Evolutionary conservation across 768 basidiomycete species (phyloP), one percentile per base, ranked within the genome.

Genomic region (Naganishia vishniacii): DNA sequence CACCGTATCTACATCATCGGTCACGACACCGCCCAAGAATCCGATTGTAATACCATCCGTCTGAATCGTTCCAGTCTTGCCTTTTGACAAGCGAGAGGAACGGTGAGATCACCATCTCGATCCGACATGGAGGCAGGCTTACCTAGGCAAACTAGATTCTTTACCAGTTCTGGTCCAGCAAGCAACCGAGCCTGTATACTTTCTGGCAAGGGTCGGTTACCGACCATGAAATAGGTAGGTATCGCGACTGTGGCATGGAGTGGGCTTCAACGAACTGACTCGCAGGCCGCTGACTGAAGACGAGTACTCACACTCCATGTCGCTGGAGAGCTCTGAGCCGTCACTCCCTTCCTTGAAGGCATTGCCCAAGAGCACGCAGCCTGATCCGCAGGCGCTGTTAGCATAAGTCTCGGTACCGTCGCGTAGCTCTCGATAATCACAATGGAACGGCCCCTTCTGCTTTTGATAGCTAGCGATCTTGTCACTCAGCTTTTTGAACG

Each of bases 221-320:
- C 93, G 74, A 91, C 86, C 84, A 91, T 92, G 64, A 95, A 85
- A 79, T 94, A 97, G 70, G 90, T 92, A 71, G 89, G 88, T 18
- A 94, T 79, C 12, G 93, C 89, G 29, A 85, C 90, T 94, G 68
- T 25, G 4, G 13, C 18, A 23, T 13, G 5, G 28, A 25, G 13
- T 29, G 13, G 46, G 7, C 16, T 1, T 20, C 13, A 23, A 34
- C 11, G 20, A 58, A 37, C 20, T 26, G 48, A 15, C 25, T 15
- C 18, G 29, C 16, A 48, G 6, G 13, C 29, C 26, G 40, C n/a
- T 42, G 16, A 20, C 9, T 31, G 12, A n/a, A 44, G 13, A 16
- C 18, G 11, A 32, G 9, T 31, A 67, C 73, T 68, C 34, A 73
- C 73, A 72, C 4, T 48, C 59, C 25, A 73, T 20, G 29, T 58